Percentiles rank a stretch among this genome's conserved stretches.
phyloP scores from a whole-genome alignment of 306 rosid species.

The Vigna hirtella region DNA sequence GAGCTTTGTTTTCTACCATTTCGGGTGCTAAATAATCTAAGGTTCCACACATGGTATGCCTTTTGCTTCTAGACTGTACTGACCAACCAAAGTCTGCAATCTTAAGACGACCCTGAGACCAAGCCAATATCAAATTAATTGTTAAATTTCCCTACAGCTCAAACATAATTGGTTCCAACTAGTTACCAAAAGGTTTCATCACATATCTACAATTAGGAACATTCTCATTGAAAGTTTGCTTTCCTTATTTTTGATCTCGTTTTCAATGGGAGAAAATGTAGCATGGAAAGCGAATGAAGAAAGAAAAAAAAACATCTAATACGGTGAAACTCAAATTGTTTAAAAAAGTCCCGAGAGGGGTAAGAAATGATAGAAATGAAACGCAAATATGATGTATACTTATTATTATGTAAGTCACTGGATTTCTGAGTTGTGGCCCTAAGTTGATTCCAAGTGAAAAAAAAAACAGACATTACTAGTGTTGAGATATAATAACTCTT shows the following conservation, averaged over 20 bases:
- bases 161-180: neutral
- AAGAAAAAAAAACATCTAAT: neutral
- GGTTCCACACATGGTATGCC: conserved; percentile 93
- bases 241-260: neutral
- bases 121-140: conserved; percentile 24
- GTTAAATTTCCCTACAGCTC: neutral
- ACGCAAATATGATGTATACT: conserved; percentile 4
- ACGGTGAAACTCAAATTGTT: neutral
- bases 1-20: conserved; percentile 88
- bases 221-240: neutral
- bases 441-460: neutral
- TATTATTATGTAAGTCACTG: neutral
- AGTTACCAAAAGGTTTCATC: neutral
- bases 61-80: conserved; percentile 80
- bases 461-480: neutral
- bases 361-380: neutral
- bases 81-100: conserved; percentile 98
- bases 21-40: conserved; percentile 94
- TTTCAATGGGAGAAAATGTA: neutral
- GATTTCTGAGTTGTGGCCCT: neutral
- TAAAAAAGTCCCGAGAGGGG: neutral
- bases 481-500: too few species aligned
- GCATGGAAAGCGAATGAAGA: neutral
- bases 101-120: conserved; percentile 79
- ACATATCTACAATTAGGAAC: neutral